Evolutionary conservation across 495 filamentous ascomycete genomes (phyloP), one percentile per base, ranked within the genome.

Genomic region (Penicillium pulvis): DNA sequence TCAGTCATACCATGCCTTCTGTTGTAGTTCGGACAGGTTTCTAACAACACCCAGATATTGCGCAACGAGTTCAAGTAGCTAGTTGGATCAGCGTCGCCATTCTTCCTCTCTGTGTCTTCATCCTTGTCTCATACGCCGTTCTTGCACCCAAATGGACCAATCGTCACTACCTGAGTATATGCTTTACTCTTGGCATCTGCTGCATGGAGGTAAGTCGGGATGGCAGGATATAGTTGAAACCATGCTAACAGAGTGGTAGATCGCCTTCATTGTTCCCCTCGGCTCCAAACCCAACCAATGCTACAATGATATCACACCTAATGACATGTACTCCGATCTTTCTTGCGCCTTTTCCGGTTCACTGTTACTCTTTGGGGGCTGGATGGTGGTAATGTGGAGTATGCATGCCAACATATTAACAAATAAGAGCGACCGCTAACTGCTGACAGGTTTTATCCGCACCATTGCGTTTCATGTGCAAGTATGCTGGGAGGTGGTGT

Each of bases 401-500:
- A 36, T 41, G 44, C 12, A 45, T 43, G 6, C 26, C 41, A 23
- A 28, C 7, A n/a, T 30, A 14, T 45, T 14, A 7, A 19, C 14
- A 28, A 28, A 33, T 41, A 7, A 52, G 16, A 23, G 5, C 26
- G 2, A 8, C 33, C 6, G 33, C 44, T 56, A 20, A 56, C 54
- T 4, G 3, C 19, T 10, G 20, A 12, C 31, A 56, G 54, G 54
- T 71, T 97, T 97, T 73, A 79, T 97, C 46, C 86, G 94, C 51
- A 89, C 94, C 4, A 70, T 97, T 43, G 96, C 93, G 17, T 88
- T 98, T 55, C 94, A 98, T 71, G 84, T 98, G 12, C 95, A 98
- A 74, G 96, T 98, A 46, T 96, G 92, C 78, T 98, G 95, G 95
- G 91, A 98, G 68, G 79, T 95, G 19, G 85, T 93, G 6, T 87